Conservation (phyloP, 2,329 filamentous ascomycete species). For the Akanthomyces muscarius region DNA sequence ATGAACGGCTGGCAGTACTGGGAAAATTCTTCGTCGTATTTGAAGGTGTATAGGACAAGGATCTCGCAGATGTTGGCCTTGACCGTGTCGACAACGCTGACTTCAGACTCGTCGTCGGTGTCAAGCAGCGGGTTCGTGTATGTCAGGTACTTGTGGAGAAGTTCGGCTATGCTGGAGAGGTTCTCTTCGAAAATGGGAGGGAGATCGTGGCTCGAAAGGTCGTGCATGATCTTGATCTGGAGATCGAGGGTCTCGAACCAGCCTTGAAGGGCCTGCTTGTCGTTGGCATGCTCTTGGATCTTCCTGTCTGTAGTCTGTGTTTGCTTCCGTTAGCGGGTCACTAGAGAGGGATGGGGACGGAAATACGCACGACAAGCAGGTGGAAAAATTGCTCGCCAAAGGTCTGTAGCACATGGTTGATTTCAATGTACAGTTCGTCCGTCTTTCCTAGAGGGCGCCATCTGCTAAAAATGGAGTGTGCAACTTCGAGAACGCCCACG, state of each 20-base stretch:
- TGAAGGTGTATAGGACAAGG: constrained; percentile 84
- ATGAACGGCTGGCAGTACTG: constrained; percentile 78
- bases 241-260: constrained; percentile 85
- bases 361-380: constrained; percentile 62
- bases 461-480: constrained; percentile 94
- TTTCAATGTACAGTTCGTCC: constrained; percentile 88
- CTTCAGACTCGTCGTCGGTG: constrained; percentile 85
- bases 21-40: constrained; percentile 93
- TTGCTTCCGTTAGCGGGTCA: constrained; percentile 20
- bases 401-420: constrained; percentile 86
- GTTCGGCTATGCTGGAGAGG: constrained; percentile 66
- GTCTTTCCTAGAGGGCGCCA: constrained; percentile 94
- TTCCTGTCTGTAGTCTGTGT: constrained; percentile 61
- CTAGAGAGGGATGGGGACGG: background rate
- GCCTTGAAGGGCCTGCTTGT: constrained; percentile 69
- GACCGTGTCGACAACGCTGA: constrained; percentile 77
- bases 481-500: constrained; percentile 91
- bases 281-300: constrained; percentile 70
- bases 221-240: constrained; percentile 87
- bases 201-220: constrained; percentile 95
- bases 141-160: constrained; percentile 88
- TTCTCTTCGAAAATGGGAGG: constrained; percentile 93
- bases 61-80: constrained; percentile 93
- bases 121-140: constrained; percentile 82
- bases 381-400: constrained; percentile 82